These are phyloP conservation scores for Mycotypha africana DNA, from an alignment of 371 early-diverging fungal genomes.

Conservation along the genomic window DNA sequence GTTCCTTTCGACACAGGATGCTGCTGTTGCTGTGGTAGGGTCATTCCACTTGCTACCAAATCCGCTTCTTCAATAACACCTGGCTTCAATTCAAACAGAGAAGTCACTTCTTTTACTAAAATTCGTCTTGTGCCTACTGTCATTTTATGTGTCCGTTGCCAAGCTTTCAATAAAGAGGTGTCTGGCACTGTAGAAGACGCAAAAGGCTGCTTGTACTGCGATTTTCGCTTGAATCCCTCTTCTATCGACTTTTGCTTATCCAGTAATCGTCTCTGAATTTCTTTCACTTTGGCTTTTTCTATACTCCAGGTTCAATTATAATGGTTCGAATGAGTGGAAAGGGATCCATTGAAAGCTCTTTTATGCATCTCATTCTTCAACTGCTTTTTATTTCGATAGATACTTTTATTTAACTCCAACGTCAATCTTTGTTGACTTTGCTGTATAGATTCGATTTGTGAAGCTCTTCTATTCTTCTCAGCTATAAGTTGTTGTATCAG, in stretches of 20 bases:
- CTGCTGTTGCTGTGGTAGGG: not conserved
- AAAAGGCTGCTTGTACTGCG: not conserved
- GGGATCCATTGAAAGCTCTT: too few species aligned
- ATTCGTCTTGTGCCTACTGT: slow-evolving; percentile 40
- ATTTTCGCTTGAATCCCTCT: slow-evolving; percentile 2
- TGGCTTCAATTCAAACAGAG: slow-evolving; percentile 51
- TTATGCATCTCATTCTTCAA: too few species aligned
- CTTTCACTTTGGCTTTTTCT: slow-evolving; percentile 21
- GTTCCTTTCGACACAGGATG: not conserved
- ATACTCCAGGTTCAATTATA: too few species aligned
- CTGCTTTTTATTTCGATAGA: too few species aligned
- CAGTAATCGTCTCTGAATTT: slow-evolving; percentile 15
- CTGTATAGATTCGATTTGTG: slow-evolving; percentile 21
- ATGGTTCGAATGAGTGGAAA: too few species aligned
- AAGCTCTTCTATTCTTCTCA: slow-evolving; percentile 34
- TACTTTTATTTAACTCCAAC: slow-evolving; percentile 18
- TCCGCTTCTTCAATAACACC: slow-evolving; percentile 23
- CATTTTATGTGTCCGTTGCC: slow-evolving; percentile 33
- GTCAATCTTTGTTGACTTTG: slow-evolving; percentile 19
- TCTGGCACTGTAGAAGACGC: not conserved
- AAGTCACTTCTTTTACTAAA: slow-evolving; percentile 50
- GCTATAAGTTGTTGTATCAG: slow-evolving; percentile 34
- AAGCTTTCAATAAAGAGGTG: slow-evolving; percentile 11
- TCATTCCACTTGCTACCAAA: too few species aligned
- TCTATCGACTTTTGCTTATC: slow-evolving; percentile 3